A percentile compares a stretch with the other conserved stretches of the same genome.
Conservation (phyloP, 2,329 filamentous ascomycete genomes). For the Colletotrichum musae region DNA sequence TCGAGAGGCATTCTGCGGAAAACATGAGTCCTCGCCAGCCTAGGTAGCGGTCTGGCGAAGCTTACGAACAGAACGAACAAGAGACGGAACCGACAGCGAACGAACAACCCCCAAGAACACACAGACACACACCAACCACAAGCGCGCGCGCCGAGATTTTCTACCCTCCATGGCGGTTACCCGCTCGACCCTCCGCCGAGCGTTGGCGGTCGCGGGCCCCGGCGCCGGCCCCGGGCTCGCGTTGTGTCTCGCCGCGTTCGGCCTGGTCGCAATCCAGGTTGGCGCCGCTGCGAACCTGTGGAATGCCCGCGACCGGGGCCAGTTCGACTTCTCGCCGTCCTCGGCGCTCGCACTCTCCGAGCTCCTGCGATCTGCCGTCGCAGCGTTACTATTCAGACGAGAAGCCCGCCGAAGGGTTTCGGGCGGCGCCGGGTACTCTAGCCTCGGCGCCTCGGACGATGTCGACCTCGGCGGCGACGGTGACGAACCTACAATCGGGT, state of each 20-base stretch:
- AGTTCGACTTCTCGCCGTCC: constrained; percentile 49
- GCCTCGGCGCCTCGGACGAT: constrained; percentile 26
- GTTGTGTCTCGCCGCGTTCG: constrained; percentile 48
- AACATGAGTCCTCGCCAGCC: constrained; percentile 19
- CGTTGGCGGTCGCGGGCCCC: constrained; percentile 24
- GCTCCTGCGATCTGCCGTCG: constrained; percentile 47
- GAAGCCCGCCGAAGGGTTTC: constrained; percentile 41
- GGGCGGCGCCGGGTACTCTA: constrained; percentile 29
- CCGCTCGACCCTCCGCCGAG: constrained; percentile 25
- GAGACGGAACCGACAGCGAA: neutral
- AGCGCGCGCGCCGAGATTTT: constrained; percentile 7
- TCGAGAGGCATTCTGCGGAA: constrained; percentile 1
- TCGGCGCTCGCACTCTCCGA: constrained; percentile 49
- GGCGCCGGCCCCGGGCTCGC: constrained; percentile 36
- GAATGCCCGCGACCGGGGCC: constrained; percentile 45
- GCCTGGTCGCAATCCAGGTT: constrained; percentile 51
- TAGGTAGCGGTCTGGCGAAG: neutral
- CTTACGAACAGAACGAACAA: constrained; percentile 4
- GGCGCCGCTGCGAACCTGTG: constrained; percentile 51
- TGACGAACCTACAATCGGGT: constrained; percentile 15
- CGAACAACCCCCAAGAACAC: too few species aligned
- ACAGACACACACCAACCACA: neutral
- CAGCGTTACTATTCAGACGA: constrained; percentile 46
- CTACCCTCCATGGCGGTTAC: constrained; percentile 4
- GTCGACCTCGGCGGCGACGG: constrained; percentile 16